Percentiles rank a stretch among this genome's conserved stretches.
Evolutionary conservation across 768 basidiomycete genomes (phyloP).

Genomic region (Nevesoporus exiguus): DNA sequence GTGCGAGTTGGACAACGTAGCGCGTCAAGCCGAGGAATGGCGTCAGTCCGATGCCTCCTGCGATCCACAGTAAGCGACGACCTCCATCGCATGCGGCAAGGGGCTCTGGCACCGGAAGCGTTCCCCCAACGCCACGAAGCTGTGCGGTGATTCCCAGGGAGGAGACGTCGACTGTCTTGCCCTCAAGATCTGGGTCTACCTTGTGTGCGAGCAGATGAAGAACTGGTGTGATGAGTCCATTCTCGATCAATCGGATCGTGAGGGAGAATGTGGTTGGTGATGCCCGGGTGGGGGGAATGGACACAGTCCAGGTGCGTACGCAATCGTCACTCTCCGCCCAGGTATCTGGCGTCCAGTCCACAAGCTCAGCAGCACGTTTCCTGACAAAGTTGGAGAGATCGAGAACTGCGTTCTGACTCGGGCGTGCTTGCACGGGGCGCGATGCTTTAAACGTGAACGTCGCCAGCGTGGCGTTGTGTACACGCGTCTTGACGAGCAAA

Average conservation of each 20-base stretch:
- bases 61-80: conserved; percentile 50
- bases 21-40: conserved; percentile 57
- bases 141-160: conserved; percentile 39
- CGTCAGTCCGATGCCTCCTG: conserved; percentile 63
- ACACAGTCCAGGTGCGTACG: conserved; percentile 64
- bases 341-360: conserved; percentile 40
- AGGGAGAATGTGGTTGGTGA: conserved; percentile 34
- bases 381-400: conserved; percentile 53
- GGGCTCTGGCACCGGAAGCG: conserved; percentile 34
- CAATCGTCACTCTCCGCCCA: conserved; percentile 55
- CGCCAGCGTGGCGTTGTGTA: conserved; percentile 38
- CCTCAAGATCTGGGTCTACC: conserved; percentile 6
- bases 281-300: conserved; percentile 24
- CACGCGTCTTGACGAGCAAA: conserved; percentile 13
- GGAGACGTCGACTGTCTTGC: conserved; percentile 13
- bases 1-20: conserved; percentile 14
- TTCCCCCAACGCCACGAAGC: conserved; percentile 53
- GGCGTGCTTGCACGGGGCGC: conserved; percentile 15
- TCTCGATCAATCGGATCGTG: conserved; percentile 54
- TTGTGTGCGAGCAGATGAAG: conserved; percentile 43
- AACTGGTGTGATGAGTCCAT: conserved; percentile 53
- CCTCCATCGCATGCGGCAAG: conserved; percentile 23
- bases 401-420: conserved; percentile 54
- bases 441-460: conserved; percentile 52
- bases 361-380: conserved; percentile 44